Evolutionary conservation across 1,284 basidiomycete genomes (phyloP).

Genomic region (Lentinula novae-zelandiae): DNA sequence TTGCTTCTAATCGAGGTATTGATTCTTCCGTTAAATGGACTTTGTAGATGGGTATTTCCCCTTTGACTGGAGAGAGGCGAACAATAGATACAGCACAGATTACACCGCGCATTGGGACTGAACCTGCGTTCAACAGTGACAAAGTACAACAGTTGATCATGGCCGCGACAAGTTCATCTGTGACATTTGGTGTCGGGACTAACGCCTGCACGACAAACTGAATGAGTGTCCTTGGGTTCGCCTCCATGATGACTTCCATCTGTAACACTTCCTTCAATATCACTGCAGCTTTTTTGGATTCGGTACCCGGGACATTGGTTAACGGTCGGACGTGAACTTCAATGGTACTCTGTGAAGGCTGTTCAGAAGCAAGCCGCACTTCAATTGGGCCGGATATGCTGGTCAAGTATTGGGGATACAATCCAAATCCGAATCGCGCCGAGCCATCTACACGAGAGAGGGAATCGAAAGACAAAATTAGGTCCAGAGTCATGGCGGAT

Average conservation of each 20-base stretch:
- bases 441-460: slow-evolving; percentile 63
- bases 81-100: slow-evolving; percentile 64
- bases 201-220: slow-evolving; percentile 69
- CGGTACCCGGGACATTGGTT: slow-evolving; percentile 59
- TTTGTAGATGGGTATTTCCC: slow-evolving; percentile 29
- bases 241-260: slow-evolving; percentile 56
- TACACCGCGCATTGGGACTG: slow-evolving; percentile 66
- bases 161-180: slow-evolving; percentile 42
- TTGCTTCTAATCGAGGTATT: slow-evolving; percentile 28
- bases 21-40: slow-evolving; percentile 50
- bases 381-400: slow-evolving; percentile 79
- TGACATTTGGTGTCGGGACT: slow-evolving; percentile 19
- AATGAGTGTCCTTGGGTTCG: slow-evolving; percentile 64
- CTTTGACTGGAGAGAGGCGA: slow-evolving; percentile 20
- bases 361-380: slow-evolving; percentile 59
- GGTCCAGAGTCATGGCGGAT: neutral
- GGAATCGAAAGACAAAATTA: slow-evolving; percentile 30
- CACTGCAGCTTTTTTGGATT: slow-evolving; percentile 54
- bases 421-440: slow-evolving; percentile 62
- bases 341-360: slow-evolving; percentile 67
- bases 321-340: slow-evolving; percentile 69
- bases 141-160: slow-evolving; percentile 66
- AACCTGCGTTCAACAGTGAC: slow-evolving; percentile 63
- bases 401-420: slow-evolving; percentile 45
- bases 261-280: slow-evolving; percentile 52